Base-by-base conservation (phyloP, 306 rosid genomes). In the Senna siamea region DNA sequence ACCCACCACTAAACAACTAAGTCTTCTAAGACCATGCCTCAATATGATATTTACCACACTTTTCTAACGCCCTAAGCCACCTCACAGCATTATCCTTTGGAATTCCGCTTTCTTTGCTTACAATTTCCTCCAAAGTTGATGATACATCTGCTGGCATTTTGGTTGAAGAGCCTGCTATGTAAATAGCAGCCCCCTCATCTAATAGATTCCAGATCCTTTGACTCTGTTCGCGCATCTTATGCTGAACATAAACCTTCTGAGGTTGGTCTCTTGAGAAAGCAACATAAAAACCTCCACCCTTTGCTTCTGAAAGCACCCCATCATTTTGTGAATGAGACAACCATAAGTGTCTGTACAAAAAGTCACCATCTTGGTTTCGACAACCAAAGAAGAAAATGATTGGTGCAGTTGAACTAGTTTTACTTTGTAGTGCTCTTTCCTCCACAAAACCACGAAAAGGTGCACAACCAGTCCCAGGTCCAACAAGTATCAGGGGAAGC, bases 401-500 rank as follows among this genome's bases (percentile, higher is more conserved):
- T 9, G 98, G 96, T 72, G 96, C 96, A 64, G 89, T 85, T 51
- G 82, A 50, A 66, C 4, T 40, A 2, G 83, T 79, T 77, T 72
- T 66, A 53, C 85, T 88, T 79, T 88, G 91, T 51, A 81, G n/a
- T 35, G 84, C 89, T 69, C 98, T 88, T 79, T 94, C 98, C 84
- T 91, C 96, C 19, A 94, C 78, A 38, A 91, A 88, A 44, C 98
- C 98, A 4, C 69, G 88, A 52, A 94, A 91, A 19, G 98, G 98
- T 0, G 97, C 98, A 60, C 97, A 94, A 15, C 98, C 98, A 0
- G 98, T 91, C 68, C 98, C 97, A 0, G 98, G 98, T 59, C 98
- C 98, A 28, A 94, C 54, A 11, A 94, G 96, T 80, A 91, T 80
- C 68, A 94, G 87, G 44, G 98, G 97, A 60, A 91, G 91, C 11